Conservation (phyloP, 495 filamentous ascomycete species). For the Penicillium subrubescens region DNA sequence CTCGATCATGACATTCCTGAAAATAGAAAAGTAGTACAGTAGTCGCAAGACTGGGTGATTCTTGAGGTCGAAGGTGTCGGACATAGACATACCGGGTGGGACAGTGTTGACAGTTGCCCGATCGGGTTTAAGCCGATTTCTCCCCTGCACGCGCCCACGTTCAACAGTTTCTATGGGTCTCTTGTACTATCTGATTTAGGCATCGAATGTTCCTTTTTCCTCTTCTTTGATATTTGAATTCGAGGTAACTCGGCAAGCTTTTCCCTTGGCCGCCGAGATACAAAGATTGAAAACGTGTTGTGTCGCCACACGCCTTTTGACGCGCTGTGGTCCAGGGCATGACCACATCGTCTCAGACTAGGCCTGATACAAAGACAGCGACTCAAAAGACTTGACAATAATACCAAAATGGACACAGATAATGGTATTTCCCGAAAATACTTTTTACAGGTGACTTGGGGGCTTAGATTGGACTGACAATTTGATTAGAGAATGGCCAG, state of each 20-base stretch:
- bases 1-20: not conserved
- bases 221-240: not conserved
- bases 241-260: not conserved
- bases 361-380: not conserved
- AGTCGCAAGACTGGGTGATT: not conserved
- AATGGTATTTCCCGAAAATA: not conserved
- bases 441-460: not conserved
- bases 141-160: slow-evolving; percentile 20
- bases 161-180: slow-evolving; percentile 18
- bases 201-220: not conserved
- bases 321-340: slow-evolving; percentile 6
- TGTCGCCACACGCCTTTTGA: not conserved
- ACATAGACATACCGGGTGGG: not conserved
- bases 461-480: not conserved
- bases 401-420: not conserved
- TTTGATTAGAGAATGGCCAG: slow-evolving; percentile 3
- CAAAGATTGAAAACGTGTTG: not conserved
- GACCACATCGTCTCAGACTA: not conserved
- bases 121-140: slow-evolving; percentile 25
- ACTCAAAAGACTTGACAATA: not conserved
- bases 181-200: not conserved
- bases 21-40: not conserved
- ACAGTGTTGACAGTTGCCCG: slow-evolving; percentile 24
- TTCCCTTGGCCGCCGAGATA: not conserved
- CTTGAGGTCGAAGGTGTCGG: not conserved